phyloP scores from a whole-genome alignment of 1,284 basidiomycete species.

The Kwoniella shivajii region DNA sequence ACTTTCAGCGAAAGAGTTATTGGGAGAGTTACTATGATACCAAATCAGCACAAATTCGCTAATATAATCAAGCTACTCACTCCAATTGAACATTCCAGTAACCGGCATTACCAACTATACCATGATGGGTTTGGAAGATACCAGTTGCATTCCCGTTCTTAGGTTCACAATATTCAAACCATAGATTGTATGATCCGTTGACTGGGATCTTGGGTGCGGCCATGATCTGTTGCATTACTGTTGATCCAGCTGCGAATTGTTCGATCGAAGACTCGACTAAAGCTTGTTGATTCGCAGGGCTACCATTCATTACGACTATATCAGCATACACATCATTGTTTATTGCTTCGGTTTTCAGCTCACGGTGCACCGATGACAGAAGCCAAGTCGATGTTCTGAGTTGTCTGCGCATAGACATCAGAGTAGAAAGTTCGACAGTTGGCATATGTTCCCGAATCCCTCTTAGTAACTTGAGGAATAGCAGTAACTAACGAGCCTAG shows the following conservation, averaged over 20 bases:
- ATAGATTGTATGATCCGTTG: slow-evolving; percentile 21
- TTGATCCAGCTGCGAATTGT: slow-evolving; percentile 16
- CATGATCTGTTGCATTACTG: slow-evolving; percentile 18
- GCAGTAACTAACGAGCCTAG: slow-evolving; percentile 4
- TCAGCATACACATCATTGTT: neutral
- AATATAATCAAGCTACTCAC: slow-evolving; percentile 10
- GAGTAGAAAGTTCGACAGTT: slow-evolving; percentile 19
- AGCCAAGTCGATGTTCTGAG: slow-evolving; percentile 20
- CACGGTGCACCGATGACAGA: slow-evolving; percentile 24
- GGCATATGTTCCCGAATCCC: slow-evolving; percentile 1
- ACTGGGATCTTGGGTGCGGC: slow-evolving; percentile 14
- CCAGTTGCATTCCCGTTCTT: slow-evolving; percentile 11
- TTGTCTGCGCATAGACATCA: slow-evolving; percentile 16
- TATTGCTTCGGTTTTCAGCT: neutral
- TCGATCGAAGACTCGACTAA: slow-evolving; percentile 15
- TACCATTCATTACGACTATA: neutral
- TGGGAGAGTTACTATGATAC: slow-evolving; percentile 8
- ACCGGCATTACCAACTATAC: slow-evolving; percentile 32
- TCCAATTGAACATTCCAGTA: slow-evolving; percentile 38
- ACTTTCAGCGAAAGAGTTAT: slow-evolving; percentile 31
- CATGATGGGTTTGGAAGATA: slow-evolving; percentile 23
- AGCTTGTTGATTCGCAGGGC: slow-evolving; percentile 19
- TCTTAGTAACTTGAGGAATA: neutral
- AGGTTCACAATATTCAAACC: slow-evolving; percentile 28
- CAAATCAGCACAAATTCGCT: neutral